These are phyloP conservation scores for Boeremia lycopersici DNA, from an alignment of 2,329 filamentous ascomycete species.

Conservation along the genomic window DNA sequence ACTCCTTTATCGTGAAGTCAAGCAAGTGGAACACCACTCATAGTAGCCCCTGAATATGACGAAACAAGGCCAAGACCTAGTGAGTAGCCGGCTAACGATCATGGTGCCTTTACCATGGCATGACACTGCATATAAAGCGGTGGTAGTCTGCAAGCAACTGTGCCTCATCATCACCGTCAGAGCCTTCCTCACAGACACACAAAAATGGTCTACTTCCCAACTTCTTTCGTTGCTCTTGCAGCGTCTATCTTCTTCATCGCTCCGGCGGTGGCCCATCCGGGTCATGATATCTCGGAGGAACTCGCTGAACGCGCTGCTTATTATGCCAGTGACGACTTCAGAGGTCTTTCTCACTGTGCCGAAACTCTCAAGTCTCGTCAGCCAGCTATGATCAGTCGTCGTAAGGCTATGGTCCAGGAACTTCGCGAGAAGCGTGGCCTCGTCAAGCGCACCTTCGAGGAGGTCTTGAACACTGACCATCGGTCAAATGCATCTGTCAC, in stretches of 20 bases:
- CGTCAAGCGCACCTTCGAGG: slow-evolving; percentile 19
- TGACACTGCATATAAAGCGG: background rate
- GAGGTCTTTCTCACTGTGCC: slow-evolving; percentile 47
- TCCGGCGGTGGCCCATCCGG: slow-evolving; percentile 14
- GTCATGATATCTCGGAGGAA: slow-evolving; percentile 19
- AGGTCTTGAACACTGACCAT: slow-evolving; percentile 31
- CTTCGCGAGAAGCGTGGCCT: slow-evolving; percentile 40
- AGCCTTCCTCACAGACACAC: background rate
- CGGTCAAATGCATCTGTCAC: slow-evolving; percentile 25
- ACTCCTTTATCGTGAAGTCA: background rate
- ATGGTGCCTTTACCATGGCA: background rate
- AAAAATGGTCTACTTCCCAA: slow-evolving; percentile 15
- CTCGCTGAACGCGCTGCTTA: slow-evolving; percentile 27
- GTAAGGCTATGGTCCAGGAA: slow-evolving; percentile 44
- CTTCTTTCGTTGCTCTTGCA: slow-evolving; percentile 13
- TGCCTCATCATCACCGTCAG: background rate
- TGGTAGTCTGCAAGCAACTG: background rate
- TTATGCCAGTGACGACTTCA: slow-evolving; percentile 37
- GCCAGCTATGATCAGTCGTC: slow-evolving; percentile 41
- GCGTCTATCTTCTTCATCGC: slow-evolving; percentile 6
- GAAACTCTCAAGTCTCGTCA: slow-evolving; percentile 46
- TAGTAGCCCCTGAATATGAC: background rate
- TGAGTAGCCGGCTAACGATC: background rate
- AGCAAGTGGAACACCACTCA: background rate
- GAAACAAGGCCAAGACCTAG: background rate